These are phyloP conservation scores for Leucoagaricus sp. DNA, from an alignment of 1,284 basidiomycete species.

Conservation along the genomic window DNA sequence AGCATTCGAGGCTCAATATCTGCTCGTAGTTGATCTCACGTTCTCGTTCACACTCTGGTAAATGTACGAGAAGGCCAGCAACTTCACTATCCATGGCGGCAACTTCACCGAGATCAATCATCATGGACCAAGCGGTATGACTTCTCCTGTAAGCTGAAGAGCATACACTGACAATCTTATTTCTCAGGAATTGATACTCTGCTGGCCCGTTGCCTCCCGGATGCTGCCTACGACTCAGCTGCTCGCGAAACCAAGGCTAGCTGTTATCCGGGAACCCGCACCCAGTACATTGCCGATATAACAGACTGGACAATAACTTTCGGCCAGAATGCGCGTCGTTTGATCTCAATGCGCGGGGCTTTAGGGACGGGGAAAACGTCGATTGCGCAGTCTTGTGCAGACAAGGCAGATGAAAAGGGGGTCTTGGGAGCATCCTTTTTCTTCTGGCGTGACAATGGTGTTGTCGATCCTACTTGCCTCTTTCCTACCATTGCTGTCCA, in stretches of 20 bases:
- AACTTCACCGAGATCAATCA: too few species aligned
- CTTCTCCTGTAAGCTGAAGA: too few species aligned
- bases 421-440: background rate
- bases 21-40: too few species aligned
- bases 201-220: background rate
- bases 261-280: background rate
- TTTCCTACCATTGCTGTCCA: background rate
- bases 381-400: conserved; percentile 1
- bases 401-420: background rate
- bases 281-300: background rate
- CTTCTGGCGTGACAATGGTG: background rate
- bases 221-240: background rate
- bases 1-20: too few species aligned
- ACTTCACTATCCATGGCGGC: too few species aligned
- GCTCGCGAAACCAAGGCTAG: background rate
- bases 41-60: too few species aligned
- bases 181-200: background rate
- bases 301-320: background rate
- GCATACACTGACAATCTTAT: too few species aligned
- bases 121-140: too few species aligned
- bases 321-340: background rate
- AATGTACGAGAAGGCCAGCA: too few species aligned
- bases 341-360: background rate
- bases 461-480: background rate
- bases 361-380: background rate